These are phyloP conservation scores for Coniochaeta pulveracea DNA, from an alignment of 2,329 filamentous ascomycete species.

Conservation along the genomic window DNA sequence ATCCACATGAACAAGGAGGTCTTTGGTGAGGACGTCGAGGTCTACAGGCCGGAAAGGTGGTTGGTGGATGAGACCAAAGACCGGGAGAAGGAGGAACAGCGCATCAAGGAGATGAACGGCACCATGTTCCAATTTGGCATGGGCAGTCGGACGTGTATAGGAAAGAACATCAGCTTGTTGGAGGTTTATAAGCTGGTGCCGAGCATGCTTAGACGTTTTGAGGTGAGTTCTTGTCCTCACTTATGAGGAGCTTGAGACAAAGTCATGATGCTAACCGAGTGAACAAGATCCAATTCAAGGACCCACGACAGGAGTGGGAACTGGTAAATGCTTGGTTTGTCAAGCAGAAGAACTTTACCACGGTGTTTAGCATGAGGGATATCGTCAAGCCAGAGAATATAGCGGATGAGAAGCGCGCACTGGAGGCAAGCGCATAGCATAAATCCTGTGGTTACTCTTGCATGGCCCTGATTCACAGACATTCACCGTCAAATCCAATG, in stretches of 20 bases:
- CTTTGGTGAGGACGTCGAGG: slow-evolving; percentile 57
- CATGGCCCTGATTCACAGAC: no score
- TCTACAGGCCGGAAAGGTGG: slow-evolving; percentile 60
- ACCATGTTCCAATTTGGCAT: slow-evolving; percentile 66
- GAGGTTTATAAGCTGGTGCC: slow-evolving; percentile 56
- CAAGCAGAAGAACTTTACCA: slow-evolving; percentile 44
- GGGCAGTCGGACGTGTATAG: slow-evolving; percentile 58
- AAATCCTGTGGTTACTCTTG: no score
- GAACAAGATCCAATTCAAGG: slow-evolving; percentile 39
- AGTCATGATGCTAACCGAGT: background rate
- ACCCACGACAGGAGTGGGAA: slow-evolving; percentile 44
- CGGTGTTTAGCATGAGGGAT: slow-evolving; percentile 29
- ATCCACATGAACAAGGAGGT: slow-evolving; percentile 56
- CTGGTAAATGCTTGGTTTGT: slow-evolving; percentile 53
- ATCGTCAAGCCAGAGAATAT: slow-evolving; percentile 28
- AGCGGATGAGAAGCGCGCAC: no score
- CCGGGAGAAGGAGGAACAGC: slow-evolving; percentile 31
- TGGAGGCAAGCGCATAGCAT: no score
- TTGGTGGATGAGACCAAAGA: slow-evolving; percentile 27
- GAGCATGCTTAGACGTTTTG: slow-evolving; percentile 51
- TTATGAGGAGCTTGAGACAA: background rate
- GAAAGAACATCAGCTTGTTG: slow-evolving; percentile 52
- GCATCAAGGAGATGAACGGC: slow-evolving; percentile 55
- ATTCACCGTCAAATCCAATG: no score
- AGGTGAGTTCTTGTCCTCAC: slow-evolving; percentile 27